Base-by-base conservation (phyloP, 352 stramenopile species). In the Pythium chondricola region DNA sequence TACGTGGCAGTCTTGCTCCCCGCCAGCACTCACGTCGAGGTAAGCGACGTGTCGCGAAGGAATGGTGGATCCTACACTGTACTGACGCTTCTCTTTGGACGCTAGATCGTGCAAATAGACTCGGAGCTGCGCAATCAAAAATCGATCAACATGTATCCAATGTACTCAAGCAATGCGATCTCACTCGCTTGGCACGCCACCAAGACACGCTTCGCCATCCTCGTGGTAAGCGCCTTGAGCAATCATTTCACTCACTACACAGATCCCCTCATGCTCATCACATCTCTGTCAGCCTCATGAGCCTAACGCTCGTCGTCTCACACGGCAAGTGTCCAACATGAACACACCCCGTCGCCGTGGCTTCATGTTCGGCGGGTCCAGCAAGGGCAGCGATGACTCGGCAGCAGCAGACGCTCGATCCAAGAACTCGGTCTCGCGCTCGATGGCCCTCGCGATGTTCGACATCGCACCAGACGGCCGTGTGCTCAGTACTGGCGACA, bases 21-120 rank as follows among this genome's bases (percentile, higher is more conserved):
- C 18, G 63, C 69, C 2, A 71, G 52, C 22, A 63, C 63, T 0
- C 74, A 89, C 48, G 48, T 84, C 3, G 77, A 89, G 71, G 75
- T 87, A 33, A 30, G 27, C n/a, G n/a, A n/a, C n/a, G n/a, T n/a
- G n/a, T n/a, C n/a, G n/a, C n/a, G n/a, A n/a, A n/a, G n/a, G n/a
- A n/a, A n/a, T n/a, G n/a, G n/a, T n/a, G n/a, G n/a, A n/a, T n/a
- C n/a, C n/a, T n/a, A n/a, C n/a, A n/a, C n/a, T n/a, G n/a, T n/a
- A n/a, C n/a, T n/a, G n/a, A n/a, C n/a, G n/a, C n/a, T n/a, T n/a
- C n/a, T n/a, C n/a, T n/a, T n/a, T n/a, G n/a, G n/a, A n/a, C n/a
- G n/a, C n/a, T 20, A 87, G 77, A 69, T 89, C 24, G 52, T 89
- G 2, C 72, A 85, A 43, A 68, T 89, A 51, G 74, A 83, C 32